Conservation (phyloP, 2,329 filamentous ascomycete genomes). For the Hymenoscyphus repandus region DNA sequence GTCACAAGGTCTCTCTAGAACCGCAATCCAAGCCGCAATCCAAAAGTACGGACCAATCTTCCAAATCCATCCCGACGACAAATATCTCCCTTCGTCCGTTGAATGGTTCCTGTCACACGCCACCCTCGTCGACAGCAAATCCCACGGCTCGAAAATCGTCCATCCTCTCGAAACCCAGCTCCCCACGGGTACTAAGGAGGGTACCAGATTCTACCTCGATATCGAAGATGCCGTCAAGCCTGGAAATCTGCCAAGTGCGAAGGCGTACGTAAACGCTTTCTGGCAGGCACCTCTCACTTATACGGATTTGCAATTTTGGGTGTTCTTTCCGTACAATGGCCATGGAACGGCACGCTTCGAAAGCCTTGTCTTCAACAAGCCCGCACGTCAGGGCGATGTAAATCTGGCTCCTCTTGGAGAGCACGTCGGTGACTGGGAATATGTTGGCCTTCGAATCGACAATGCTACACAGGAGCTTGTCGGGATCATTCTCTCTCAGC, state of each 20-base stretch:
- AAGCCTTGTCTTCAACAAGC: slow-evolving; percentile 13
- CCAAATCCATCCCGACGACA: slow-evolving; percentile 17
- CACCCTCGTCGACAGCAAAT: slow-evolving; percentile 17
- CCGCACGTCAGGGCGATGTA: slow-evolving; percentile 13
- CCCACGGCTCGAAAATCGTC: slow-evolving; percentile 9
- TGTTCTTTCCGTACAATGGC: slow-evolving; percentile 20
- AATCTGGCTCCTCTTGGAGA: slow-evolving; percentile 20
- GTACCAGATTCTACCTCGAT: slow-evolving; percentile 17
- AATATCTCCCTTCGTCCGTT: slow-evolving; percentile 18
- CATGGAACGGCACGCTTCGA: slow-evolving; percentile 17
- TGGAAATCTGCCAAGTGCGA: slow-evolving; percentile 17
- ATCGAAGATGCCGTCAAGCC: slow-evolving; percentile 17
- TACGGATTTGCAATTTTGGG: slow-evolving; percentile 24
- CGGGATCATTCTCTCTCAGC: slow-evolving; percentile 15
- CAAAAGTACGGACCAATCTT: slow-evolving; percentile 18
- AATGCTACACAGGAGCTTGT: slow-evolving; percentile 19
- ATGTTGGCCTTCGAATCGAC: slow-evolving; percentile 17
- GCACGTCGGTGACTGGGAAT: slow-evolving; percentile 22
- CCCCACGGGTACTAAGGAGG: slow-evolving; percentile 16
- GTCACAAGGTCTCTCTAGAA: slow-evolving; percentile 10
- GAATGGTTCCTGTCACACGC: slow-evolving; percentile 18
- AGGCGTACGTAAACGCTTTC: slow-evolving; percentile 20
- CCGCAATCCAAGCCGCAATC: slow-evolving; percentile 18
- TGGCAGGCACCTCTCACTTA: slow-evolving; percentile 14
- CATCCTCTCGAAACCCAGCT: slow-evolving; percentile 18